Evolutionary conservation across 805 yeast genomes (phyloP), one percentile per base, ranked within the genome.

Genomic region (Nakazawaea holstii): DNA sequence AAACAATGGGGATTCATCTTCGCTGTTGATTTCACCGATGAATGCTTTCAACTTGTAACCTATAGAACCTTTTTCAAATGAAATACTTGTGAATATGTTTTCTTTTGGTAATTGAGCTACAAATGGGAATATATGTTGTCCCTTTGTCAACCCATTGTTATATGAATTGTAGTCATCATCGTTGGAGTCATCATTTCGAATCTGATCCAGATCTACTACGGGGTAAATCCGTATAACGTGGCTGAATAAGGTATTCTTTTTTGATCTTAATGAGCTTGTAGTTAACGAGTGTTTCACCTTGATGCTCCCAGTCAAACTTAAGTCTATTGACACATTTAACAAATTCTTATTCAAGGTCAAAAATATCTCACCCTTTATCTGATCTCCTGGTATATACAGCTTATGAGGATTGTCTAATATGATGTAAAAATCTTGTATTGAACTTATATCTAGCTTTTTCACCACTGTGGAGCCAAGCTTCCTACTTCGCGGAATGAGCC

Each of bases 111-210:
- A 71, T 55, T 79, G 83, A 38, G 90, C 86, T 41, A 84, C 78
- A 59, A 90, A 91, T 17, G 96, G 96, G 60, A 91, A 90, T 32
- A 87, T 67, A 64, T 90, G 97, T 59, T 87, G 92, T 37, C 97
- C 97, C 57, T 80, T 79, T 15, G 80, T 76, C n/a, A 86, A 61
- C 0, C 87, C 87, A 49, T 64, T 69, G 6, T 24, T n/a, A 35
- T 30, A 20, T 27, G 43, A 11, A 29, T 45, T 45, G n/a, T 52
- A 53, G 11, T 44, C 36, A 26, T 53, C 53, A 29, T 45, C 46
- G 14, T 40, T 37, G 13, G 54, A 45, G 10, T 43, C 36, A 24
- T 52, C 59, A 43, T 55, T 49, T 8, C 55, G 52, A 37, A 61
- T 58, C 31, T 46, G 43, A 11, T n/a, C 50, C 8, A 28, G 35